Conservation (phyloP, 2,329 filamentous ascomycete genomes). For the Bipolaris victoriae region DNA sequence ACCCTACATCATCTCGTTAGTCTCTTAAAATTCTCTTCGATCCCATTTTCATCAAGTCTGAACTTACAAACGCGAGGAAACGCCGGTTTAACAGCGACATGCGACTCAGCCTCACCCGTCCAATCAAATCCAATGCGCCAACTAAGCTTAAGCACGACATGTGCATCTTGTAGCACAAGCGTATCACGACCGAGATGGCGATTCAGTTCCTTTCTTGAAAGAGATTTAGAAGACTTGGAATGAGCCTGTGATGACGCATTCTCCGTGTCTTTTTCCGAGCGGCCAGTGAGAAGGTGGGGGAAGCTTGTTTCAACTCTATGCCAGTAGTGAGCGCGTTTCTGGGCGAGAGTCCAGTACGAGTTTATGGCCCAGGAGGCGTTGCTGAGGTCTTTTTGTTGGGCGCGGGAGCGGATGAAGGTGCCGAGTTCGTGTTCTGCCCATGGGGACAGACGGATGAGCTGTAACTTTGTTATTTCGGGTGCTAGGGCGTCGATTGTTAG, state of each 20-base stretch:
- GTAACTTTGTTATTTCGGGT: slow-evolving; percentile 61
- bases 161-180: slow-evolving; percentile 41
- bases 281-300: slow-evolving; percentile 31
- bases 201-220: slow-evolving; percentile 57
- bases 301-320: slow-evolving; percentile 59
- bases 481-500: slow-evolving; percentile 57
- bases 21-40: neutral
- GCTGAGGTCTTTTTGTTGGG: slow-evolving; percentile 59
- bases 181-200: slow-evolving; percentile 49
- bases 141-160: slow-evolving; percentile 59
- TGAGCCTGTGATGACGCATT: slow-evolving; percentile 25
- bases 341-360: slow-evolving; percentile 69
- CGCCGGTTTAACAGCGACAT: slow-evolving; percentile 61
- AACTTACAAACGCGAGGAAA: slow-evolving; percentile 68
- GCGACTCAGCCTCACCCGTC: slow-evolving; percentile 72
- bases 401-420: slow-evolving; percentile 55
- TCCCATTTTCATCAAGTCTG: too few relatives aligned
- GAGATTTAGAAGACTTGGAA: slow-evolving; percentile 14
- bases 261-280: slow-evolving; percentile 22
- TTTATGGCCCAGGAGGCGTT: slow-evolving; percentile 71
- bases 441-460: slow-evolving; percentile 63
- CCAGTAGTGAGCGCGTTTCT: slow-evolving; percentile 69
- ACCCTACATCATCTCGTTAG: slow-evolving; percentile 50
- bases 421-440: slow-evolving; percentile 65
- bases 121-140: slow-evolving; percentile 74